Conservation (phyloP, 306 rosid species). For the Quercus glauca region DNA sequence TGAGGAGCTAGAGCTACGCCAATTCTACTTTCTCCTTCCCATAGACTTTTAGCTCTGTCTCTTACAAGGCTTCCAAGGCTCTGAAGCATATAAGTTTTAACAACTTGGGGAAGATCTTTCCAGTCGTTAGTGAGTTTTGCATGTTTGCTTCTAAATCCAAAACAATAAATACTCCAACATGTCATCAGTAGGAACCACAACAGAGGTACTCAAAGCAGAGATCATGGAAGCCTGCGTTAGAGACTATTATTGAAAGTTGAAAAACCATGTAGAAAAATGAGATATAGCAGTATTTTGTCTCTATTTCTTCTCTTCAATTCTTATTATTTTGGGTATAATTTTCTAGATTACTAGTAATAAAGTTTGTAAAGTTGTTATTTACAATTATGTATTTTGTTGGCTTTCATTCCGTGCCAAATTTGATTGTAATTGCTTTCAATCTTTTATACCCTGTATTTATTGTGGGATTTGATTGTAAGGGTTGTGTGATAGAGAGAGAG, state of each 20-base stretch:
- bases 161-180: constrained; percentile 16
- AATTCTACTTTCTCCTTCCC: constrained; percentile 74
- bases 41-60: constrained; percentile 70
- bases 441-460: no score
- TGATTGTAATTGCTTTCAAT: no score
- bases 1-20: constrained; percentile 51
- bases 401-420: no score
- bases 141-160: constrained; percentile 51
- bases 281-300: neutral
- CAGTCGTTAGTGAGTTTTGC: constrained; percentile 60
- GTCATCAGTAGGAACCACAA: constrained; percentile 24
- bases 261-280: constrained; percentile 22
- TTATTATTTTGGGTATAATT: neutral
- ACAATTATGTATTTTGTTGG: no score
- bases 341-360: neutral
- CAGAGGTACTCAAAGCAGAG: constrained; percentile 62
- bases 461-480: no score
- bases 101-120: constrained; percentile 66
- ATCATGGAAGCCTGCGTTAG: constrained; percentile 86
- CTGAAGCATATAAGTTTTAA: constrained; percentile 45
- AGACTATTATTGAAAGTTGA: constrained; percentile 63
- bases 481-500: no score
- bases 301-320: neutral
- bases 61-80: constrained; percentile 55
- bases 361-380: no score